phyloP scores from a whole-genome alignment of 2,329 filamentous ascomycete species.

The Colletotrichum acutatum region DNA sequence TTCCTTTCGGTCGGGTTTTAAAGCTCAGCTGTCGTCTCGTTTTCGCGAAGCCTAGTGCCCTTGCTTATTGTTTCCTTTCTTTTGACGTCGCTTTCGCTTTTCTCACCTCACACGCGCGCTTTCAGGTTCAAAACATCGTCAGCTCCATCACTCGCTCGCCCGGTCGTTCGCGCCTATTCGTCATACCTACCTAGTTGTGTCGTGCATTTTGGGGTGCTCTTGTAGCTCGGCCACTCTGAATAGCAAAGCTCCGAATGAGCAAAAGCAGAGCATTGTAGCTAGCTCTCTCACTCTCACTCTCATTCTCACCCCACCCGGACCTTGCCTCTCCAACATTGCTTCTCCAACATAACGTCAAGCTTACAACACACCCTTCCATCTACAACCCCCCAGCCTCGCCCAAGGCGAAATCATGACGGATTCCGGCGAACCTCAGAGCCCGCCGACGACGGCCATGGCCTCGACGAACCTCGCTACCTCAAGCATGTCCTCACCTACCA shows the following conservation, averaged over 20 bases:
- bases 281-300: neutral
- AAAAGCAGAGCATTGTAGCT: neutral
- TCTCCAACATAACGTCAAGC: neutral
- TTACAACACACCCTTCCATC: neutral
- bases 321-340: constrained; percentile 15
- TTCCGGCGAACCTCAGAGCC: constrained; percentile 9
- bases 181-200: neutral
- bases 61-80: neutral
- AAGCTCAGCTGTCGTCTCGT: constrained; percentile 20
- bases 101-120: neutral
- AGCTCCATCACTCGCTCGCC: neutral
- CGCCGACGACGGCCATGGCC: constrained; percentile 32
- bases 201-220: too few relatives aligned
- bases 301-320: neutral
- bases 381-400: constrained; percentile 5
- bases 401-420: constrained; percentile 18
- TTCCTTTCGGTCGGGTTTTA: neutral
- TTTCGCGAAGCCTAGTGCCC: constrained; percentile 12
- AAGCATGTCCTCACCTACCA: constrained; percentile 32
- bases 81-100: constrained; percentile 25
- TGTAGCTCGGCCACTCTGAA: neutral
- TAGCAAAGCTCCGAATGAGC: neutral
- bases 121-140: neutral
- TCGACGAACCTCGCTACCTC: constrained; percentile 13
- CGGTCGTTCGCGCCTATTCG: neutral